A percentile compares a stretch with the other conserved stretches of the same genome.
phyloP scores from a whole-genome alignment of 2,329 filamentous ascomycete species.

The Penicillium nordicum region DNA sequence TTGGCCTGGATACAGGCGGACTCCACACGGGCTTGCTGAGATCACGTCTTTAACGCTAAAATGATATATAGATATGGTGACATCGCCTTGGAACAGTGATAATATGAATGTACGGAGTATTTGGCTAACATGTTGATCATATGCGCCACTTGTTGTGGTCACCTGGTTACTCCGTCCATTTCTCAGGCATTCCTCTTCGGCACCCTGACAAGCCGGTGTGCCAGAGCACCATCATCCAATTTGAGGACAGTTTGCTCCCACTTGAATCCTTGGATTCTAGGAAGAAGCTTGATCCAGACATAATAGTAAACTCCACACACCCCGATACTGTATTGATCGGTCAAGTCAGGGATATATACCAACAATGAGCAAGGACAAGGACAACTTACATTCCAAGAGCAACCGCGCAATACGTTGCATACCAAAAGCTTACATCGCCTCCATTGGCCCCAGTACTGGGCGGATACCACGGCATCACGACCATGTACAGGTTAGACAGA shows the following conservation, averaged over 20 bases:
- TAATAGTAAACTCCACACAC: conserved; percentile 58
- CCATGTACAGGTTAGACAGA: conserved; percentile 57
- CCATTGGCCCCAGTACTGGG: conserved; percentile 57
- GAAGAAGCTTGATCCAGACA: conserved; percentile 57
- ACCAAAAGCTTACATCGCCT: conserved; percentile 70
- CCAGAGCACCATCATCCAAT: conserved; percentile 49
- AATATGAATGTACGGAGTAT: background rate
- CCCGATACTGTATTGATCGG: conserved; percentile 30
- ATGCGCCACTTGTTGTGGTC: background rate
- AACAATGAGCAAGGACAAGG: no score
- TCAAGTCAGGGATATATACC: background rate
- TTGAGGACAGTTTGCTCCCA: conserved; percentile 55
- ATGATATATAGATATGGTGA: background rate
- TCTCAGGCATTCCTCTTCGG: conserved; percentile 32
- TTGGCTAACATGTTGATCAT: background rate
- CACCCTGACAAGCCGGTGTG: conserved; percentile 55
- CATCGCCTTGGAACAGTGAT: background rate
- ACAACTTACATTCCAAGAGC: conserved; percentile 61
- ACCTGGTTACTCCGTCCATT: no score
- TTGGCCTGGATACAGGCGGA: background rate
- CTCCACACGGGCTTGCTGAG: background rate
- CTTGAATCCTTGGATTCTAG: conserved; percentile 51
- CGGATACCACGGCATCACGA: conserved; percentile 71
- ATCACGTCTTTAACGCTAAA: conserved; percentile 2
- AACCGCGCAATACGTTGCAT: conserved; percentile 64